A percentile compares a stretch with the other conserved stretches of the same genome.
Evolutionary conservation across 495 filamentous ascomycete genomes (phyloP).

Genomic region (Chaetomium fimeti): DNA sequence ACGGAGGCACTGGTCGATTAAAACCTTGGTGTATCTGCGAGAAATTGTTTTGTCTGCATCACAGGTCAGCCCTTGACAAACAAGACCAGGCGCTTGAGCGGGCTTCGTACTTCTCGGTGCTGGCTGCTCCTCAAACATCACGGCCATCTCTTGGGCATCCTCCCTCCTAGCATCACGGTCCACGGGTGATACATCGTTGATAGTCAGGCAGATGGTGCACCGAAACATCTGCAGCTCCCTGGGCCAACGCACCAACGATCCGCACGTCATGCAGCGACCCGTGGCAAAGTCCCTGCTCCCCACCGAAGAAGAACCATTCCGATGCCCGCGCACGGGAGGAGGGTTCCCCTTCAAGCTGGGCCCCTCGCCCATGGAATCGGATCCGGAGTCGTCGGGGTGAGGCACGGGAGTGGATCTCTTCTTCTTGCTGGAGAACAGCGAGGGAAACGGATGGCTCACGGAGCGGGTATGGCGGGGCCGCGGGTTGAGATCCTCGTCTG

Average conservation of each 20-base stretch:
- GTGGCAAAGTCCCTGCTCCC: constrained; percentile 53
- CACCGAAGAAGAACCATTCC: constrained; percentile 30
- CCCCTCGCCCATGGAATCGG: constrained; percentile 31
- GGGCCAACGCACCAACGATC: constrained; percentile 81
- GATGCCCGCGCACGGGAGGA: constrained; percentile 28
- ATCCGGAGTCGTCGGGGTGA: constrained; percentile 29
- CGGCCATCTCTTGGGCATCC: constrained; percentile 7
- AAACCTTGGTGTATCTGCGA: constrained; percentile 34
- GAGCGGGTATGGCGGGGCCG: constrained; percentile 61
- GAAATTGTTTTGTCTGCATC: constrained; percentile 31
- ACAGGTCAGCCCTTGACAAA: constrained; percentile 8
- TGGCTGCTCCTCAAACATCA: constrained; percentile 19
- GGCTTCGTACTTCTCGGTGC: neutral
- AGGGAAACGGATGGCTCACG: constrained; percentile 73
- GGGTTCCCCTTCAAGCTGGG: constrained; percentile 14
- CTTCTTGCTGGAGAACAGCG: constrained; percentile 59
- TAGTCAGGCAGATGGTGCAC: constrained; percentile 80
- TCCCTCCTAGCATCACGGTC: constrained; percentile 21
- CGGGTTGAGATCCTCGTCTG: constrained; percentile 43
- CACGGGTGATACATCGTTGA: constrained; percentile 72
- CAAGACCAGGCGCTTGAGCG: neutral
- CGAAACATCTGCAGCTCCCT: constrained; percentile 69
- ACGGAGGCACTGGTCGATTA: constrained; percentile 35
- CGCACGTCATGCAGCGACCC: constrained; percentile 80
- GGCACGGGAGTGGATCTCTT: constrained; percentile 42